These are phyloP conservation scores for Strobilomyces dryophilus DNA, from an alignment of 768 basidiomycete species.

Conservation along the genomic window DNA sequence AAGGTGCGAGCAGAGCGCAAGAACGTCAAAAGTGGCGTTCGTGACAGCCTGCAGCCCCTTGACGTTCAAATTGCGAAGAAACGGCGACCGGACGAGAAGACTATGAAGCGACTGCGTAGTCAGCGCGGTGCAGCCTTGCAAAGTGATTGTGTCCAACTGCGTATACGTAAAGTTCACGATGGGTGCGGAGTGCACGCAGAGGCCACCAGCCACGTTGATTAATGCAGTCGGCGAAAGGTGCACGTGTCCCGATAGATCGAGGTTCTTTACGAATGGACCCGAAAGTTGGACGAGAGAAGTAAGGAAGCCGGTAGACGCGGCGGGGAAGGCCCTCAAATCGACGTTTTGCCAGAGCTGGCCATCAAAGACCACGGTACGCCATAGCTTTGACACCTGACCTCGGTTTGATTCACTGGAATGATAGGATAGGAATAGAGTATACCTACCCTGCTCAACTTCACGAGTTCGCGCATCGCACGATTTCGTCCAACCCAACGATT, in stretches of 20 bases:
- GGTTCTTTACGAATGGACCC: constrained; percentile 58
- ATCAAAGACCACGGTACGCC: constrained; percentile 74
- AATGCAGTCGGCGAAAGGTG: constrained; percentile 47
- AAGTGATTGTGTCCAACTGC: constrained; percentile 64
- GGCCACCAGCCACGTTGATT: constrained; percentile 46
- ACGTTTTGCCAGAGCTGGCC: constrained; percentile 81
- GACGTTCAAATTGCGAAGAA: constrained; percentile 53
- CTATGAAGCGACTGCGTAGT: constrained; percentile 65
- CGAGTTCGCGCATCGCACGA: constrained; percentile 70
- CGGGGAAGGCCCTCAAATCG: constrained; percentile 60
- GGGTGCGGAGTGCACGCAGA: constrained; percentile 43
- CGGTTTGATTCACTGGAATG: constrained; percentile 12
- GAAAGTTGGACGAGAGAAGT: constrained; percentile 48
- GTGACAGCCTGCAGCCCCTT: constrained; percentile 68
- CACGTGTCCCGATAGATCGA: constrained; percentile 64
- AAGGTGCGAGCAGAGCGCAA: constrained; percentile 57
- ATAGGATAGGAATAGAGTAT: constrained; percentile 12
- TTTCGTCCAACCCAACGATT: constrained; percentile 74
- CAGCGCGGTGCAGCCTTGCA: constrained; percentile 68
- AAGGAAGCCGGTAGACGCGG: constrained; percentile 48
- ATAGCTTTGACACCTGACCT: constrained; percentile 68
- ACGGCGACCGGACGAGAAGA: constrained; percentile 63
- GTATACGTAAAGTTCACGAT: constrained; percentile 43
- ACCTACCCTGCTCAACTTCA: constrained; percentile 76
- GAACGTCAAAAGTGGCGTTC: constrained; percentile 67